Evolutionary conservation across 225 moss, liverwort and hornwort species (phyloP), one percentile per base, ranked within the genome.

Genomic region (Rhytidiadelphus loreus): DNA sequence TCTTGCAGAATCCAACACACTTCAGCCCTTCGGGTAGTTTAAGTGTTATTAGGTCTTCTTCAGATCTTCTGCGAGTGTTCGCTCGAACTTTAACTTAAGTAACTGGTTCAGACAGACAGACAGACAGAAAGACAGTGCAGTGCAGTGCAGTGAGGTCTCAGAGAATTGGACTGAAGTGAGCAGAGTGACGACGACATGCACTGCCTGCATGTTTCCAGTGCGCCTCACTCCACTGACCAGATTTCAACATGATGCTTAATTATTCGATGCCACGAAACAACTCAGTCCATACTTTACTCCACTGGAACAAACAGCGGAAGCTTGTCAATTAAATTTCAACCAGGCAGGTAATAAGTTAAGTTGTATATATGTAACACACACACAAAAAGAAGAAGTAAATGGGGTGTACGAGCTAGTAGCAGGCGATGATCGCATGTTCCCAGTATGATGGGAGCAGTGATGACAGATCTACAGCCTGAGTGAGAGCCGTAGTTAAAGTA

Each of bases 1-100:
- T 90, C 87, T 69, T 29, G 90, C 83, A 50, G 37, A 43, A 90
- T 87, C 90, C 90, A 90, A 87, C 90, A 77, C 33, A 77, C 81
- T 86, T 86, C 50, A 26, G 59, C 74, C 53, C 86, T 65, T 56
- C 5, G 56, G 64, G 33, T 33, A 35, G 50, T 37, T 76, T 2
- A 52, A 52, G 46, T 18, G 7, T 50, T 26, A 5, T 50, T 26
- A 12, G 57, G 58, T 65, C 86, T 65, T 41, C 6, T 43, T 56
- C 44, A 78, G 79, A 86, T 86, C 44, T 86, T 62, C 79, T 79
- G 66, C 16, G 15, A 52, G 52, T 43, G 30, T 59, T 59, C 84
- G n/a, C n/a, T n/a, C n/a, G n/a, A n/a, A 21, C 41, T 53, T 56
- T 84, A 57, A 84, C 43, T 84, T 25, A 24, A 50, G 75, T 26